A percentile compares a stretch with the other conserved stretches of the same genome.
phyloP scores from a whole-genome alignment of 306 rosid species.

The Quercus gilva region DNA sequence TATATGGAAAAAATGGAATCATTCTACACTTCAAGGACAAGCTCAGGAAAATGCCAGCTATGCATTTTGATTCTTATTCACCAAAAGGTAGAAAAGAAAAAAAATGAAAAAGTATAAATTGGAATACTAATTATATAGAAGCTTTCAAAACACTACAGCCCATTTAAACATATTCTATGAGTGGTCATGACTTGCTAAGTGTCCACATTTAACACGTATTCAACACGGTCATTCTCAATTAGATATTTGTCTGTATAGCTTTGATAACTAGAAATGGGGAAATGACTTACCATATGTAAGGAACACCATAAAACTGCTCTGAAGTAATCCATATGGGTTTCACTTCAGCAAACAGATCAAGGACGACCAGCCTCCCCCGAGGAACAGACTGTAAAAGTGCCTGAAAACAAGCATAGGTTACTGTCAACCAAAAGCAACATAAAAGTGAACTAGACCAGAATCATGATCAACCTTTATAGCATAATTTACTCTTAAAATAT shows the following conservation, averaged over 20 bases:
- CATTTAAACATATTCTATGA: background rate
- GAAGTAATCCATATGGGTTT: conserved; percentile 82
- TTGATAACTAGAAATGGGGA: conserved; percentile 14
- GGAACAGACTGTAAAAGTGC: conserved; percentile 90
- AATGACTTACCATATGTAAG: conserved; percentile 84
- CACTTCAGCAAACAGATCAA: conserved; percentile 89
- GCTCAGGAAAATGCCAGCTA: conserved; percentile 1
- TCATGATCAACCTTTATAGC: background rate
- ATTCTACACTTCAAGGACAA: background rate
- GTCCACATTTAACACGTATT: background rate
- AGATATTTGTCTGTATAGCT: background rate
- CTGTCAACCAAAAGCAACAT: conserved; percentile 18
- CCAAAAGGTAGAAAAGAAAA: conserved; percentile 2
- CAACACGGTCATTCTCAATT: background rate
- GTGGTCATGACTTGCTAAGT: background rate
- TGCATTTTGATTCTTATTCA: background rate
- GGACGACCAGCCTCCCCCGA: conserved; percentile 79
- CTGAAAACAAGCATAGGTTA: conserved; percentile 40
- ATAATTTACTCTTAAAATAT: background rate
- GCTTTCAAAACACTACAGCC: background rate
- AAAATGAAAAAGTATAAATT: background rate
- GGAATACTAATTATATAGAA: background rate
- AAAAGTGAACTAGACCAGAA: background rate
- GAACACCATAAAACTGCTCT: conserved; percentile 84
- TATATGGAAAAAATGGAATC: background rate